These are phyloP conservation scores for Fusarium paranaense DNA, from an alignment of 2,329 filamentous ascomycete species.

Conservation along the genomic window DNA sequence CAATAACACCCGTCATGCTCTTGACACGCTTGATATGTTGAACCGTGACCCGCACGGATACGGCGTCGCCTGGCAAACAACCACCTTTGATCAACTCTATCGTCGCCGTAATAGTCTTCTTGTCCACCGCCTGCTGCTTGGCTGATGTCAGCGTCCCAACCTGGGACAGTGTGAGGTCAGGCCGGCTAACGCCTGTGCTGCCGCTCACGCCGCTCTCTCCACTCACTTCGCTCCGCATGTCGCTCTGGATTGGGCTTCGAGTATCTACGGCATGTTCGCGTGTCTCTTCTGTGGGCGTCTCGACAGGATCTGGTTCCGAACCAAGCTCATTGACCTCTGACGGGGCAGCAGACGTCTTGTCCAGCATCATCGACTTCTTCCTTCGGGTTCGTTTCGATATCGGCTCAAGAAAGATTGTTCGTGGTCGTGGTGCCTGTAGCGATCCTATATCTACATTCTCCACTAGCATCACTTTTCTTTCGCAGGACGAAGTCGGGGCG, in stretches of 20 bases:
- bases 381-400: constrained; percentile 77
- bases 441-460: constrained; percentile 88
- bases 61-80: constrained; percentile 84
- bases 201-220: constrained; percentile 77
- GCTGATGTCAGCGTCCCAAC: constrained; percentile 48
- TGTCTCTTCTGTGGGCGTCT: constrained; percentile 55
- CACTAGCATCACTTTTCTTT: constrained; percentile 81
- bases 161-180: constrained; percentile 55
- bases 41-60: constrained; percentile 84
- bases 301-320: constrained; percentile 52
- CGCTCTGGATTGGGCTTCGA: constrained; percentile 60
- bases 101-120: constrained; percentile 86
- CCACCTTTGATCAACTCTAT: constrained; percentile 86
- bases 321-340: constrained; percentile 53
- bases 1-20: constrained; percentile 91
- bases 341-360: constrained; percentile 57
- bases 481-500: constrained; percentile 81
- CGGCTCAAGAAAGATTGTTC: constrained; percentile 88
- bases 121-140: constrained; percentile 62
- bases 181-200: constrained; percentile 70
- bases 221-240: constrained; percentile 76
- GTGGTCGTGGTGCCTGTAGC: constrained; percentile 78
- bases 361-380: constrained; percentile 65
- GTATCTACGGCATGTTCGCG: constrained; percentile 51
- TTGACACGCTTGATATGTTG: constrained; percentile 91